phyloP scores from a whole-genome alignment of 192 early-diverging fungal genomes.

The Coemansia sp. region DNA sequence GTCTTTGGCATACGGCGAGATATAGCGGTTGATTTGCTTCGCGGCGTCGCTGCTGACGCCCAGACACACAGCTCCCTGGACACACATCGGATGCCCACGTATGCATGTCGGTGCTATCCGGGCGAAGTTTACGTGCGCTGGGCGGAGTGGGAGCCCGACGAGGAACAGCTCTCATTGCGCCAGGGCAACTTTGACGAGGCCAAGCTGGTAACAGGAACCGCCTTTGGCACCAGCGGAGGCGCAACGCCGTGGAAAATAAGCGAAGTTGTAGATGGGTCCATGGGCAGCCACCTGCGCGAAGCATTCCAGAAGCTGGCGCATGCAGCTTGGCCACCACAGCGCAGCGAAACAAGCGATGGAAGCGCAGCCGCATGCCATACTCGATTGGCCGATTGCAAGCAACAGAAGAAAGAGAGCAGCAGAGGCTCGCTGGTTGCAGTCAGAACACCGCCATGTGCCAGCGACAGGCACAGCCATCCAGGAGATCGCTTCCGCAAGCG shows the following conservation, averaged over 20 bases:
- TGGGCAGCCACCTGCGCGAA: not conserved
- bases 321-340: not conserved
- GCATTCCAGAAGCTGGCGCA: not conserved
- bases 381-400: not conserved
- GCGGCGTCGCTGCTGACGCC: not conserved
- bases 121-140: conserved; percentile 9
- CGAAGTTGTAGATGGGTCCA: not conserved
- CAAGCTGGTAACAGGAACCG: not conserved
- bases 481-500: not conserved
- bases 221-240: not conserved
- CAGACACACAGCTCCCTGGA: no score
- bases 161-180: not conserved
- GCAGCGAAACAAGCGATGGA: not conserved
- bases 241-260: not conserved
- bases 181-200: not conserved
- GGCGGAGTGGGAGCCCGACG: not conserved
- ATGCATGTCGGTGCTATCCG: not conserved
- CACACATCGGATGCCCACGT: not conserved
- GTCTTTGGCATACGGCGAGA: conserved; percentile 10
- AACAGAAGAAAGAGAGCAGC: not conserved
- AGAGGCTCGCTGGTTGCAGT: not conserved
- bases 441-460: not conserved
- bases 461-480: not conserved
- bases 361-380: no score
- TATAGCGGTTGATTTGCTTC: not conserved